These are phyloP conservation scores for Tylopilus sp. DNA, from an alignment of 768 basidiomycete genomes.

Conservation along the genomic window DNA sequence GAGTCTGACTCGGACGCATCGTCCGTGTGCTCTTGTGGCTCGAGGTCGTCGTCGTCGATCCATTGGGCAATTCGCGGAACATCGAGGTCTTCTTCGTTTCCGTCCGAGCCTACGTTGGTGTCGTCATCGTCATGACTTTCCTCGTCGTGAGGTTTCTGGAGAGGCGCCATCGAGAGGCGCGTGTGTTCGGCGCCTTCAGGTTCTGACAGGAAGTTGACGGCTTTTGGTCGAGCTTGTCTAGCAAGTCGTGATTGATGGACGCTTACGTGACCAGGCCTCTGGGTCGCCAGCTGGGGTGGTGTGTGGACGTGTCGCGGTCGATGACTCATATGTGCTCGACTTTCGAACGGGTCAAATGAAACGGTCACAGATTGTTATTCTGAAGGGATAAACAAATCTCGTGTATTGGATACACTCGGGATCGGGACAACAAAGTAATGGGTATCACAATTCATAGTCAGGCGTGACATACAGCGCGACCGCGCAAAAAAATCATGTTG, in stretches of 20 bases:
- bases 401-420: too few species aligned
- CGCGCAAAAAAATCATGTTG: too few species aligned
- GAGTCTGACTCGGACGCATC: conserved; percentile 1
- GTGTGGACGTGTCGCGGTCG: conserved; percentile 3
- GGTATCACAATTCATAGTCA: too few species aligned
- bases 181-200: neutral
- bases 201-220: conserved; percentile 14
- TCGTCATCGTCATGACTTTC: conserved; percentile 26
- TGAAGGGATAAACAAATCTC: neutral
- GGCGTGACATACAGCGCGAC: too few species aligned
- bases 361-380: too few species aligned
- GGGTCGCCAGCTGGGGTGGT: neutral
- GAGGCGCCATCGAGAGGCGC: neutral
- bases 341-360: too few species aligned
- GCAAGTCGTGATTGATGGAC: conserved; percentile 1
- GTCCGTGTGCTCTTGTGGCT: conserved; percentile 13
- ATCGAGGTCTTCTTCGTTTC: conserved; percentile 30
- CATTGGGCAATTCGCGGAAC: conserved; percentile 60
- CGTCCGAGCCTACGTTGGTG: conserved; percentile 25
- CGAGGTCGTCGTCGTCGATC: conserved; percentile 48
- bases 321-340: conserved; percentile 8
- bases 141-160: conserved; percentile 11
- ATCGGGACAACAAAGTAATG: neutral
- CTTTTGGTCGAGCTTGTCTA: conserved; percentile 15
- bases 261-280: neutral